phyloP scores from a whole-genome alignment of 2,329 filamentous ascomycete species.

The Colletotrichum abscissum region DNA sequence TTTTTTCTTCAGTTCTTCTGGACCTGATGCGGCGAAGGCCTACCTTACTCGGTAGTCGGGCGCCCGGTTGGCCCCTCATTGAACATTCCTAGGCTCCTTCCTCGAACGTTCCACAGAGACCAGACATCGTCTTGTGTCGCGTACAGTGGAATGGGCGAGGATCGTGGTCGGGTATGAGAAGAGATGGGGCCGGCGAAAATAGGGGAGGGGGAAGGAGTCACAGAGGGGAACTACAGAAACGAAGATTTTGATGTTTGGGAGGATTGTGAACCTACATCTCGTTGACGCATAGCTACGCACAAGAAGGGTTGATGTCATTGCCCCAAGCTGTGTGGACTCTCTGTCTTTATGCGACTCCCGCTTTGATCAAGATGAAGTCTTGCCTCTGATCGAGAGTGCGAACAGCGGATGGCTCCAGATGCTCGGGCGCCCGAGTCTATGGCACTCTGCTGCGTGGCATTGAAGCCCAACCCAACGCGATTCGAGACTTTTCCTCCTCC shows the following conservation, averaged over 20 bases:
- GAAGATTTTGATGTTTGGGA: not conserved
- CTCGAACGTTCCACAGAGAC: constrained; percentile 23
- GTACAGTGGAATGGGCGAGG: constrained; percentile 31
- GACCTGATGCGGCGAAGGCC: not conserved
- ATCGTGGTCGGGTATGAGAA: constrained; percentile 19
- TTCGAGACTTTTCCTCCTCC: not conserved
- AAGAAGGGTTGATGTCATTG: not conserved
- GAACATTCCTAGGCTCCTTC: not conserved
- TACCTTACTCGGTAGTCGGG: not conserved
- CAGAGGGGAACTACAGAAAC: not conserved
- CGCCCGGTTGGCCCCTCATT: not conserved
- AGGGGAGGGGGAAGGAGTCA: not conserved
- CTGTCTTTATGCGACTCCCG: not conserved
- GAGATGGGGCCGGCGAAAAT: not conserved
- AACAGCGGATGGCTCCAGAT: not conserved
- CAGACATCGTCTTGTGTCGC: constrained; percentile 26
- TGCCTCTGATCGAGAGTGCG: not conserved
- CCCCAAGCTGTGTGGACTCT: constrained; percentile 1
- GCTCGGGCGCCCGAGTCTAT: not conserved
- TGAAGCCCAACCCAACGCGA: not conserved
- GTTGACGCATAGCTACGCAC: not conserved
- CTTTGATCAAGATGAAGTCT: not conserved
- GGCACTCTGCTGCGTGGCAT: not conserved
- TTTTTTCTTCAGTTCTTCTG: not conserved
- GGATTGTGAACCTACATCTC: not conserved